phyloP scores from a whole-genome alignment of 805 yeast species.

The Saturnispora sanitii region DNA sequence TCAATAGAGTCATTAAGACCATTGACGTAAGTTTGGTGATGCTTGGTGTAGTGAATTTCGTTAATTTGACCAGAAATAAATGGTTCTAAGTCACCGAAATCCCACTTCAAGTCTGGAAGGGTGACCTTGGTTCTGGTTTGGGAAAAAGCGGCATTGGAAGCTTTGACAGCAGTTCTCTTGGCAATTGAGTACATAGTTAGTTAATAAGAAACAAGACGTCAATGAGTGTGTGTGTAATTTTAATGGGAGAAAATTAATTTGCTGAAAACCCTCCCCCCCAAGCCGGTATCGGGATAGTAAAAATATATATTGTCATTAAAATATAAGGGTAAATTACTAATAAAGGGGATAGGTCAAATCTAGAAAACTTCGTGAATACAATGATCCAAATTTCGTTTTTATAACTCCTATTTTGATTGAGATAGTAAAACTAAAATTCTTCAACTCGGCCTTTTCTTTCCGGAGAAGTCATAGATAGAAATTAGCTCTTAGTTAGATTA shows the following conservation, averaged over 20 bases:
- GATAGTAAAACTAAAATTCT: neutral
- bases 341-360: no score
- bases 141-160: constrained; percentile 15
- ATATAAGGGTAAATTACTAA: no score
- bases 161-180: constrained; percentile 17
- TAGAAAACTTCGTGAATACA: neutral
- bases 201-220: neutral
- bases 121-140: constrained; percentile 52
- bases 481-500: neutral
- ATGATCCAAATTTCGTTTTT: neutral
- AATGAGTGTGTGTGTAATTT: neutral
- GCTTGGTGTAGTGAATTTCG: constrained; percentile 80
- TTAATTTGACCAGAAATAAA: constrained; percentile 78
- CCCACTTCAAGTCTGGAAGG: constrained; percentile 76
- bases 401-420: neutral
- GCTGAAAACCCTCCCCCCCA: no score
- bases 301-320: no score
- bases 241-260: neutral
- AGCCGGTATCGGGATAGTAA: neutral
- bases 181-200: constrained; percentile 17
- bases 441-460: neutral
- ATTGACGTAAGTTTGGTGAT: constrained; percentile 84
- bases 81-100: constrained; percentile 80
- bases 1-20: constrained; percentile 75
- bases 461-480: no score